phyloP scores from a whole-genome alignment of 2,329 filamentous ascomycete species.

The Thielaviopsis punctulata region DNA sequence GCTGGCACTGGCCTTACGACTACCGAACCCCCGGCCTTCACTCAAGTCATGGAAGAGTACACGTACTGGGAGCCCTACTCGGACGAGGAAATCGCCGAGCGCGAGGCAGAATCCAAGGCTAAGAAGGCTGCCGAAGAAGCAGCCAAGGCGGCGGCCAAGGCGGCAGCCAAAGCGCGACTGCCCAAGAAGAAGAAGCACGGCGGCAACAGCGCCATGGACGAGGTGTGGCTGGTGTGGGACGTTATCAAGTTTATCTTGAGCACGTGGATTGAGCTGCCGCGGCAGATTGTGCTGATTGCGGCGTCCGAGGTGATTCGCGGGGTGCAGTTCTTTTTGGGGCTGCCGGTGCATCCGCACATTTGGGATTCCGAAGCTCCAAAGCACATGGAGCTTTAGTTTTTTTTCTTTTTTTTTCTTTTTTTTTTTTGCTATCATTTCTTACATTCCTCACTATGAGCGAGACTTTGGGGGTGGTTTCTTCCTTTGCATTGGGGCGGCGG shows the following conservation, averaged over 20 bases:
- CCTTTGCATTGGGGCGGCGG: background rate
- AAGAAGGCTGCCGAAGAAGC: constrained; percentile 14
- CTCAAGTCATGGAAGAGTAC: constrained; percentile 5
- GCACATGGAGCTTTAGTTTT: constrained; percentile 27
- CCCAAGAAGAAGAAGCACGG: constrained; percentile 14
- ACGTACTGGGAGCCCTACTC: constrained; percentile 6
- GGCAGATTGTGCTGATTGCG: constrained; percentile 19
- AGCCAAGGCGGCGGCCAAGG: constrained; percentile 21
- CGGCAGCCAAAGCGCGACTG: constrained; percentile 17
- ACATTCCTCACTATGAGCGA: background rate
- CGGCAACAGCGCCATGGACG: constrained; percentile 15
- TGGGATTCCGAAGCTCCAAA: constrained; percentile 30
- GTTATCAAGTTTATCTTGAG: constrained; percentile 15
- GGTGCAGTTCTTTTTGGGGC: constrained; percentile 34
- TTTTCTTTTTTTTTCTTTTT: background rate
- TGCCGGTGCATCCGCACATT: constrained; percentile 31
- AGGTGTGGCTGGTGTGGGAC: constrained; percentile 16
- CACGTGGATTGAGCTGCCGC: constrained; percentile 53
- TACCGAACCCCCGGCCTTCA: background rate
- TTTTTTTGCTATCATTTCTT: background rate
- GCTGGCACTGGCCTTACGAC: background rate
- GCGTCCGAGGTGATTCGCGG: constrained; percentile 27
- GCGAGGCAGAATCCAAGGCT: too few species aligned
- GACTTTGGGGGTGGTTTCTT: background rate
- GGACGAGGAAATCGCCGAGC: constrained; percentile 3